Evolutionary conservation across 345 rosid genomes (phyloP), one percentile per base, ranked within the genome.

Genomic region (Boechera divaricarpa): DNA sequence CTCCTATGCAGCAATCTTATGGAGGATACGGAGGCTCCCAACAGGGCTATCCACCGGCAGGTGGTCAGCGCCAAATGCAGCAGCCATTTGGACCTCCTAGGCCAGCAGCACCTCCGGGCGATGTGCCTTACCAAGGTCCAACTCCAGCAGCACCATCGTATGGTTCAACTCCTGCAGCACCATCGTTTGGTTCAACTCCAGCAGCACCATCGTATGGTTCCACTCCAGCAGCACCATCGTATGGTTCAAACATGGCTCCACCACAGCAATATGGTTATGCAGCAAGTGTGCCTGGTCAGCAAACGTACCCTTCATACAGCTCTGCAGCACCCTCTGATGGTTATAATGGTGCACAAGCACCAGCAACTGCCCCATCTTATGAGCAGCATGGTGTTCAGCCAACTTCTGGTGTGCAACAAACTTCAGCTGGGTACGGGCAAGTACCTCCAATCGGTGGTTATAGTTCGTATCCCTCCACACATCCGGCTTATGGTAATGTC

Each of bases 251-350:
- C 66, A 76, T 79, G 56, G 83, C 85, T 42, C 83, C 79, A 36
- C 96, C 81, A 67, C 98, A 92, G 80, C 90, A 85, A 53, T 90
- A 87, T 63, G 89, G 87, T 10, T 92, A 90, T 81, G 82, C 85
- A 49, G 78, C 92, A 38, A 81, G 84, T 70, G 94, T 84, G n/a
- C 77, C 87, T 4, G 72, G 64, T 82, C 93, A 87, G 63, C 96
- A 87, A 79, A 70, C 84, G 0, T 90, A 92, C 80, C 83, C 89
- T 45, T 54, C 88, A 1, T 87, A 88, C 74, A 89, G 80, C 13
- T 77, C 92, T 59, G 85, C 82, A 51, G 75, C 86, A 41, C 81
- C 83, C 7, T 59, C 86, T 38, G 96, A 90, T 77, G 89, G 88
- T 41, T 91, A 87, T 73, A 81, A 61, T 77, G 88, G 86, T 76